phyloP scores from a whole-genome alignment of 225 moss, liverwort and hornwort species.

The Rhytidiadelphus loreus region DNA sequence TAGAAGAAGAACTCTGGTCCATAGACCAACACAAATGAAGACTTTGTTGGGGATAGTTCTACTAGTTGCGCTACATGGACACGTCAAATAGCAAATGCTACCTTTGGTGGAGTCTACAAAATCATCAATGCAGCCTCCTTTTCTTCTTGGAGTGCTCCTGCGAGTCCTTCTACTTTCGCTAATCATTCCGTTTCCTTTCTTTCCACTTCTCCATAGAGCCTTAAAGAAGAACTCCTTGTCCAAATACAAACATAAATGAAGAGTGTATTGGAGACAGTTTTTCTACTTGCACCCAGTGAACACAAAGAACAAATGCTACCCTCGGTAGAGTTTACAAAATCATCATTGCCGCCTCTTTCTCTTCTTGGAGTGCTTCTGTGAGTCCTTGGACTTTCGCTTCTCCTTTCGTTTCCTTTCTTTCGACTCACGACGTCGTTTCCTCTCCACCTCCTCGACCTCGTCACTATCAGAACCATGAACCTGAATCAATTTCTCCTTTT shows the following conservation, averaged over 20 bases:
- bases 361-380: conserved; percentile 32
- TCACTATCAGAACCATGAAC: conserved; percentile 6
- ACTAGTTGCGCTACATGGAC: background rate
- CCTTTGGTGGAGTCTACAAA: background rate
- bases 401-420: conserved; percentile 31
- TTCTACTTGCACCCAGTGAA: background rate
- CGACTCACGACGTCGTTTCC: conserved; percentile 7
- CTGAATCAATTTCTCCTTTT: background rate
- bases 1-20: background rate
- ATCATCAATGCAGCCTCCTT: conserved; percentile 1
- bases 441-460: background rate
- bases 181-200: conserved; percentile 20
- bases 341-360: conserved; percentile 10
- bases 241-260: background rate
- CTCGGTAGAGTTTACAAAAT: background rate
- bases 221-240: background rate
- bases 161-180: conserved; percentile 1
- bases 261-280: background rate
- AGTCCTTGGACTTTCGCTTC: conserved; percentile 17
- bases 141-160: conserved; percentile 30
- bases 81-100: background rate
- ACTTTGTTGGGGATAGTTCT: background rate
- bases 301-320: background rate
- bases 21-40: background rate
- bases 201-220: background rate